Conservation (phyloP, 768 basidiomycete species). For the Calocybe cyanea region DNA sequence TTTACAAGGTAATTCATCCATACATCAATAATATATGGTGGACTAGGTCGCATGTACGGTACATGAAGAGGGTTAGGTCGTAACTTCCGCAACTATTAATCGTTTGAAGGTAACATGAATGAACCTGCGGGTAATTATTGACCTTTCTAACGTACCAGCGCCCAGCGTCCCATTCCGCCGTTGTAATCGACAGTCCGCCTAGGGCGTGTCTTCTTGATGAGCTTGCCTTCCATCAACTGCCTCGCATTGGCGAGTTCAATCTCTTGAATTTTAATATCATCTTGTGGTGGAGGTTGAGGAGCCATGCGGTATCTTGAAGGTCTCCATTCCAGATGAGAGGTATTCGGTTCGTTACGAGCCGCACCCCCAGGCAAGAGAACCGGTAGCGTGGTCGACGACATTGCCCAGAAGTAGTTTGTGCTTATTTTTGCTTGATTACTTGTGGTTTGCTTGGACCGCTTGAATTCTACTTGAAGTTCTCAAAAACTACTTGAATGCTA, state of each 20-base stretch:
- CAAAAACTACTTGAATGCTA: too few species aligned
- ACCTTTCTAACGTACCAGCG: conserved; percentile 50
- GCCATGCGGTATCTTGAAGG: conserved; percentile 68
- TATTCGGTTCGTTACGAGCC: conserved; percentile 28
- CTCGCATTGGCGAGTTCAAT: conserved; percentile 74
- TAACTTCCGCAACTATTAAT: conserved; percentile 77
- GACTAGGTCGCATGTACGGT: conserved; percentile 76
- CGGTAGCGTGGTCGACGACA: conserved; percentile 33
- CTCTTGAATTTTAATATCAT: conserved; percentile 72
- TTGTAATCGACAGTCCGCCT: conserved; percentile 94
- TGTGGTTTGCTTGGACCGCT: too few species aligned
- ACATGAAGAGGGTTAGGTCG: conserved; percentile 76
- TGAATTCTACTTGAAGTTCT: too few species aligned
- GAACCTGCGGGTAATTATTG: conserved; percentile 2
- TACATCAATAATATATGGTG: conserved; percentile 89
- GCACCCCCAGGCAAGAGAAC: conserved; percentile 50
- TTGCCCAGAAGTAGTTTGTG: background rate
- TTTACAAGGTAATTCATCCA: conserved; percentile 22
- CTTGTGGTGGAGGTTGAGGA: conserved; percentile 74
- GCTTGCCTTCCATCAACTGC: conserved; percentile 73
- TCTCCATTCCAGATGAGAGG: conserved; percentile 64
- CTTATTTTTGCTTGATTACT: too few species aligned
- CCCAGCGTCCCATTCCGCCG: conserved; percentile 84
- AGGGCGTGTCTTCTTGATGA: conserved; percentile 88
- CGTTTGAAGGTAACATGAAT: conserved; percentile 5